Evolutionary conservation across 2,329 filamentous ascomycete genomes (phyloP).

Genomic region (Ascocoryne sarcoides): DNA sequence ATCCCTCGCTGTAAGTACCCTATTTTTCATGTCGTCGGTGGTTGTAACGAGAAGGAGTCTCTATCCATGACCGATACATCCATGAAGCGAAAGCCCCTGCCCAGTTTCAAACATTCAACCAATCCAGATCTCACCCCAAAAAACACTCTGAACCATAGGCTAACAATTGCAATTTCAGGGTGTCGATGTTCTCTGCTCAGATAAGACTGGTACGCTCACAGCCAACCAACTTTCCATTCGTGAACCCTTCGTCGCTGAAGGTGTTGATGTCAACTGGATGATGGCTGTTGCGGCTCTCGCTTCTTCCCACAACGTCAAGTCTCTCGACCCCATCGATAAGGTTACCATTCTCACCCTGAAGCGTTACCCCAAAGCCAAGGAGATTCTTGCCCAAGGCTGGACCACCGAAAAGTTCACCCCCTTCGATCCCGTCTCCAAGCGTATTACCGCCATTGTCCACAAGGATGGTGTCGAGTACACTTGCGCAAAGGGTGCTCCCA

Average conservation of each 20-base stretch:
- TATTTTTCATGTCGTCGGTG: conserved; percentile 1
- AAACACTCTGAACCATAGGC: neutral
- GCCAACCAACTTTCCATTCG: conserved; percentile 69
- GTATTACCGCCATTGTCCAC: conserved; percentile 61
- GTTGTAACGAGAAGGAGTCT: no score
- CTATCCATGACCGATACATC: no score
- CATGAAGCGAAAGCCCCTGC: no score
- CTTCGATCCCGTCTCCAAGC: conserved; percentile 73
- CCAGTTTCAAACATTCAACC: neutral
- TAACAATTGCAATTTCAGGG: conserved; percentile 30
- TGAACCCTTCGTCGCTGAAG: conserved; percentile 68
- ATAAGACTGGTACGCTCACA: conserved; percentile 73
- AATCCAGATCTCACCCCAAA: neutral
- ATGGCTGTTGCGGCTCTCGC: conserved; percentile 72
- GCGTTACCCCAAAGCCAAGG: conserved; percentile 67
- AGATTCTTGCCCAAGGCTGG: conserved; percentile 68
- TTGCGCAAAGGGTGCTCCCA: conserved; percentile 71
- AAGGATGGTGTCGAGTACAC: conserved; percentile 62
- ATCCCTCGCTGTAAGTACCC: conserved; percentile 46
- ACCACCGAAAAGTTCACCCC: conserved; percentile 69
- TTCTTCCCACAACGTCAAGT: conserved; percentile 71
- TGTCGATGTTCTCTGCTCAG: conserved; percentile 72
- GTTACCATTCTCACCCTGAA: conserved; percentile 69
- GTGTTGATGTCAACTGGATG: conserved; percentile 76
- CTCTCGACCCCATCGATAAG: conserved; percentile 72